Base-by-base conservation (phyloP, 768 basidiomycete genomes). In the Tubosaeta brunneosetosa region DNA sequence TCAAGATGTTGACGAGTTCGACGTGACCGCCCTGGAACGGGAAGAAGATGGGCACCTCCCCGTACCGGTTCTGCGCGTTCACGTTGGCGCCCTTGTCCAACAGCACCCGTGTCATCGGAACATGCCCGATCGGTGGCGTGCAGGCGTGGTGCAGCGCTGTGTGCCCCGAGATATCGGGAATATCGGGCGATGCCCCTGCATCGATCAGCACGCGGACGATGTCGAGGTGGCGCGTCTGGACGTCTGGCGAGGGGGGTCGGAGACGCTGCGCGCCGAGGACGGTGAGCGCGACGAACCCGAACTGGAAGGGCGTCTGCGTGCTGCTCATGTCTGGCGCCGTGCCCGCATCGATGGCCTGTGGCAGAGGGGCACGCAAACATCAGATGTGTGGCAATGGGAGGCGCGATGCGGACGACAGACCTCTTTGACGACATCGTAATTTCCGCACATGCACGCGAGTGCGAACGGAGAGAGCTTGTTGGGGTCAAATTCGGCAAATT, bases 141-240 rank as follows among this genome's bases (percentile, higher is more conserved):
- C 73, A 72, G 0, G 71, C 66, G 58, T 81, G 80, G 44, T 77
- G 73, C 4, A 82, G 71, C 1, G 82, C 76, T 1, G 78, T 82
- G 63, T 69, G 69, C 4, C 78, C 78, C 10, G 64, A 69, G 41
- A 83, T 74, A 51, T 82, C 82, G 2, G 65, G 63, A 1, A 71
- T 19, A 46, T 80, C 68, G 4, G 70, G 61, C 3, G 77, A 67
- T 0, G 74, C 66, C 12, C 79, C 79, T 0, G 61, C 53, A 0
- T 70, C 60, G 36, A 82, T 65, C 22, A 84, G 73, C 44, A 67
- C 72, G 34, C 65, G 59, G 47, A 82, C 65, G 13, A 71, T 63
- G 6, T 72, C 74, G 16, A 60, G 37, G 52, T 76, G 69, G 42
- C 63, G 57, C 34, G 65, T 49, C 3, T 51, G 55, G 16, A 2